These are phyloP conservation scores for Aspergillus sclerotialis DNA, from an alignment of 2,329 filamentous ascomycete genomes.

Conservation along the genomic window DNA sequence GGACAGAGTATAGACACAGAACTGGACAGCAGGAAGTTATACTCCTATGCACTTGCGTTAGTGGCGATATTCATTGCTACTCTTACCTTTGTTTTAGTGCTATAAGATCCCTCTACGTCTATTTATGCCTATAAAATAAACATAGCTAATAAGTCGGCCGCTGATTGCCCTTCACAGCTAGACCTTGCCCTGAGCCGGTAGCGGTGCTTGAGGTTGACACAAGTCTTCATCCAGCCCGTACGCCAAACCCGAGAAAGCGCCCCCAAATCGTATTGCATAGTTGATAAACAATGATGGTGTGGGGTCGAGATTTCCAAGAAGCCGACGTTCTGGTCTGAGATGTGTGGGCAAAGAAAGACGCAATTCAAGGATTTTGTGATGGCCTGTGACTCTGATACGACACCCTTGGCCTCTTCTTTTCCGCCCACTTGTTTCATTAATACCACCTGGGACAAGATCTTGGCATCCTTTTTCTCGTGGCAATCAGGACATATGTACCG, in stretches of 20 bases:
- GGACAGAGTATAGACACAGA: no score
- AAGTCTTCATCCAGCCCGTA: conserved; percentile 1
- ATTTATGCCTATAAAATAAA: no score
- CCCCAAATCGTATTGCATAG: conserved; percentile 1
- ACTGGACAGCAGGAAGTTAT: no score
- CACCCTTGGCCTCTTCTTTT: conserved; percentile 1
- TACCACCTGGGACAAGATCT: conserved; percentile 1
- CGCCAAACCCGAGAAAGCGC: not conserved
- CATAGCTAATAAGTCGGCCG: no score
- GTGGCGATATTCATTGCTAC: no score
- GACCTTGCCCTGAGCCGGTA: no score
- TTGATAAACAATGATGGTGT: conserved; percentile 1
- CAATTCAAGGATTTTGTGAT: conserved; percentile 1
- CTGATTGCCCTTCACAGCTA: no score
- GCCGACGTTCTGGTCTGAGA: not conserved
- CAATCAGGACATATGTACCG: conserved; percentile 1
- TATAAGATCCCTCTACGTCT: no score
- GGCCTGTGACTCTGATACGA: not conserved
- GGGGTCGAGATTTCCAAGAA: conserved; percentile 1
- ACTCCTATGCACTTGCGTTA: no score
- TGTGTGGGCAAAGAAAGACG: conserved; percentile 1
- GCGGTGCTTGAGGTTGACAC: conserved; percentile 1
- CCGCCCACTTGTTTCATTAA: conserved; percentile 1
- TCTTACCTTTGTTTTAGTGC: no score
- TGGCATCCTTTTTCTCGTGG: not conserved